Base-by-base conservation (phyloP, 331 rosid genomes). In the Malus hybrid region DNA sequence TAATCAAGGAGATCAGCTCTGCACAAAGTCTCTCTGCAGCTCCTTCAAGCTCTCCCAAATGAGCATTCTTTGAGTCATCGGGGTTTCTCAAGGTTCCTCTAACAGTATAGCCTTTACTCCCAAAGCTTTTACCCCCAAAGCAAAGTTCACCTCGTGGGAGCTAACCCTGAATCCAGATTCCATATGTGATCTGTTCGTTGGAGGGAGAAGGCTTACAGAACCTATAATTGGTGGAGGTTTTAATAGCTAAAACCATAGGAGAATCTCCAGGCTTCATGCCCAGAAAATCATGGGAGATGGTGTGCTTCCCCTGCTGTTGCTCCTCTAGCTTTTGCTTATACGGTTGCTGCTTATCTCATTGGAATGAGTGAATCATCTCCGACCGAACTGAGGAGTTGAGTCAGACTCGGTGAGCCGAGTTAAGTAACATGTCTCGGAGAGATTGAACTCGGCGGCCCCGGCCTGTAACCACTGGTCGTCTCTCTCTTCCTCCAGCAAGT, bases 321-420 rank as follows among this genome's bases (percentile, higher is more conserved):
- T 56, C 48, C 10, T 52, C 62, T 12, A 10, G 71, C 54, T 67
- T 57, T 11, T 19, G 76, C 14, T 71, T 55, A 11, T 71, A 24
- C 24, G 24, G 82, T 74, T 70, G 80, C 59, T 70, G 76, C 67
- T 31, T 79, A 24, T 24, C 96, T 91, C 94, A 73, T 31, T 0
- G 56, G 81, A 24, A 60, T 91, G 94, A 78, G 93, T 88, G 78
- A 91, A 93, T 94, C 97, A 93, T 86, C 93, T 82, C 75, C 91
- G 98, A 44, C 42, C 19, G 73, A 87, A 93, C 79, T 87, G 88
- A 6, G 93, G 90, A 75, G 34, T 39, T 1, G 80, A 78, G 70
- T 76, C 75, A 1, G 80, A 74, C 4, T 74, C 77, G 11, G 70
- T 7, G 19, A 86, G 54, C 11, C 79, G 82, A 77, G 82, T 83